A percentile compares a stretch with the other conserved stretches of the same genome.
These are phyloP conservation scores for Salix brachista DNA, from an alignment of 345 rosid genomes.

Conservation along the genomic window DNA sequence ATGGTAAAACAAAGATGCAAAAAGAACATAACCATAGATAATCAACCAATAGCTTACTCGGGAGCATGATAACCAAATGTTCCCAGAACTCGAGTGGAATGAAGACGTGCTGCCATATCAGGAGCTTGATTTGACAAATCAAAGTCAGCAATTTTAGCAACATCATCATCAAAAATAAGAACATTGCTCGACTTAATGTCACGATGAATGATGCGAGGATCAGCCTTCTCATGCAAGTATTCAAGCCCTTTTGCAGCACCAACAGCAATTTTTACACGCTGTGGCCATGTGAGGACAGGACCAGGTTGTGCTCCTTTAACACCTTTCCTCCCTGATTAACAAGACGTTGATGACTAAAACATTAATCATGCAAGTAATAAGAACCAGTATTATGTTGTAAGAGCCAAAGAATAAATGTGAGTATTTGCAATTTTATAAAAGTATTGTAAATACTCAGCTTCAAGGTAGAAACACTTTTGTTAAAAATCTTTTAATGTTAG, in stretches of 20 bases:
- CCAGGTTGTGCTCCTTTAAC: constrained; percentile 83
- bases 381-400: background rate
- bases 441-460: background rate
- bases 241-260: constrained; percentile 93
- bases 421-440: background rate
- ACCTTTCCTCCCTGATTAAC: constrained; percentile 53
- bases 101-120: constrained; percentile 85
- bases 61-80: constrained; percentile 98
- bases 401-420: background rate
- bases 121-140: constrained; percentile 94
- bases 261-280: constrained; percentile 86
- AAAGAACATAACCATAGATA: background rate
- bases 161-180: constrained; percentile 71
- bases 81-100: constrained; percentile 92
- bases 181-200: constrained; percentile 88
- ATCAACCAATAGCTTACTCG: constrained; percentile 53
- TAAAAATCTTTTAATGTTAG: background rate
- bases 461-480: background rate
- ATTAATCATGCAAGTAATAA: background rate
- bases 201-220: constrained; percentile 72
- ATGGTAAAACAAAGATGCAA: background rate
- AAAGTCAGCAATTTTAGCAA: constrained; percentile 88
- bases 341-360: background rate
- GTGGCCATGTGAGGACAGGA: constrained; percentile 80
- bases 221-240: constrained; percentile 84